These are phyloP conservation scores for Aplosporella prunicola DNA, from an alignment of 2,329 filamentous ascomycete species.

Conservation along the genomic window DNA sequence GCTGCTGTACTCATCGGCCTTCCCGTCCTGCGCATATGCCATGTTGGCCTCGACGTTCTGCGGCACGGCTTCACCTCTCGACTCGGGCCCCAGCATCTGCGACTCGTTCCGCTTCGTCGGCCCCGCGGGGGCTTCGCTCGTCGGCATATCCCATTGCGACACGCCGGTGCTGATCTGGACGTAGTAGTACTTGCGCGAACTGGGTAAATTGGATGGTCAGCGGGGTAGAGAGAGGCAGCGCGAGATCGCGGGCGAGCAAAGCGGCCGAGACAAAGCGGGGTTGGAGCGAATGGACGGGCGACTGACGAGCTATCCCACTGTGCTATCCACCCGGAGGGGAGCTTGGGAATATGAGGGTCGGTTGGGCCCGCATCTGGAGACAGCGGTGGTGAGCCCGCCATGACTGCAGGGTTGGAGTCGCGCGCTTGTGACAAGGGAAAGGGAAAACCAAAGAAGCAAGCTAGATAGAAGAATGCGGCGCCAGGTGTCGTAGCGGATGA, in stretches of 20 bases:
- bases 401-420: no score
- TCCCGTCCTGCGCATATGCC: conserved; percentile 1
- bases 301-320: conserved; percentile 32
- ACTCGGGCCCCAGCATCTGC: conserved; percentile 2
- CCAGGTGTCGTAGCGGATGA: no score
- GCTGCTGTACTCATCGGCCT: conserved; percentile 7
- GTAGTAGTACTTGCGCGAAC: conserved; percentile 36
- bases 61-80: background rate
- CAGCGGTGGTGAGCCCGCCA: conserved; percentile 8
- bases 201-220: conserved; percentile 20
- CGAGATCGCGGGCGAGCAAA: conserved; percentile 14
- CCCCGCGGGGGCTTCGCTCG: conserved; percentile 19
- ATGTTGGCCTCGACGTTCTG: background rate
- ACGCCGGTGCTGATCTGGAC: conserved; percentile 63
- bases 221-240: conserved; percentile 20
- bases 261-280: conserved; percentile 1
- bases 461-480: no score
- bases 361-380: conserved; percentile 32
- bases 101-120: conserved; percentile 6
- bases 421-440: no score
- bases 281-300: background rate
- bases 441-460: no score
- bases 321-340: conserved; percentile 31
- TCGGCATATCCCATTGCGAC: conserved; percentile 67
- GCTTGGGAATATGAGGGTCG: conserved; percentile 27